phyloP scores from a whole-genome alignment of 345 rosid species.

The Raphanus sativus region DNA sequence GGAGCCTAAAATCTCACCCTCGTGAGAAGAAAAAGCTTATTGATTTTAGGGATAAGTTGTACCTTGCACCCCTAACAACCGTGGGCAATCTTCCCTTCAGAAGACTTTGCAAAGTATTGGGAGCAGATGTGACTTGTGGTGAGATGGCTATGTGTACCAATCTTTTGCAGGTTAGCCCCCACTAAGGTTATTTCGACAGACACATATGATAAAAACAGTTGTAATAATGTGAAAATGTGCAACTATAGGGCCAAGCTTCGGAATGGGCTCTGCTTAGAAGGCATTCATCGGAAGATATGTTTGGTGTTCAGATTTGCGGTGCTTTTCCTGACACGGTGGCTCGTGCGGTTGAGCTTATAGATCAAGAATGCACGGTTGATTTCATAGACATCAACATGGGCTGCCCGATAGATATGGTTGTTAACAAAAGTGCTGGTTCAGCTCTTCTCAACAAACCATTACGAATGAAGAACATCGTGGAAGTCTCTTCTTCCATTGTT shows the following conservation, averaged over 20 bases:
- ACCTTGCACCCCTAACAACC: conserved; percentile 92
- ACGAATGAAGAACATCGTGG: conserved; percentile 74
- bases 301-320: conserved; percentile 96
- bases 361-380: conserved; percentile 71
- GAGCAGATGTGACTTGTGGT: conserved; percentile 93
- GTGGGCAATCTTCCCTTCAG: conserved; percentile 98
- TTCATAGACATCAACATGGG: conserved; percentile 99
- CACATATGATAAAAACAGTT: neutral
- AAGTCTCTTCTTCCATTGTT: conserved; percentile 69
- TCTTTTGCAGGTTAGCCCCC: conserved; percentile 72
- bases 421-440: conserved; percentile 94
- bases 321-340: conserved; percentile 73
- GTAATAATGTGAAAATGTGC: conserved; percentile 11
- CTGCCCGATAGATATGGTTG: conserved; percentile 90
- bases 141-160: conserved; percentile 99
- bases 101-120: conserved; percentile 85
- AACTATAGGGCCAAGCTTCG: conserved; percentile 88
- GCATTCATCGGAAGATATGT: conserved; percentile 85
- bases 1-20: conserved; percentile 59
- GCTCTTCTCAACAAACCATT: conserved; percentile 75
- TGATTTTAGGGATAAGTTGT: conserved; percentile 84
- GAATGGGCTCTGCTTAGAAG: conserved; percentile 96
- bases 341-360: conserved; percentile 78
- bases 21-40: conserved; percentile 80
- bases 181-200: conserved; percentile 10